Evolutionary conservation across 768 basidiomycete species (phyloP).

Genomic region (Ramaria rubella): DNA sequence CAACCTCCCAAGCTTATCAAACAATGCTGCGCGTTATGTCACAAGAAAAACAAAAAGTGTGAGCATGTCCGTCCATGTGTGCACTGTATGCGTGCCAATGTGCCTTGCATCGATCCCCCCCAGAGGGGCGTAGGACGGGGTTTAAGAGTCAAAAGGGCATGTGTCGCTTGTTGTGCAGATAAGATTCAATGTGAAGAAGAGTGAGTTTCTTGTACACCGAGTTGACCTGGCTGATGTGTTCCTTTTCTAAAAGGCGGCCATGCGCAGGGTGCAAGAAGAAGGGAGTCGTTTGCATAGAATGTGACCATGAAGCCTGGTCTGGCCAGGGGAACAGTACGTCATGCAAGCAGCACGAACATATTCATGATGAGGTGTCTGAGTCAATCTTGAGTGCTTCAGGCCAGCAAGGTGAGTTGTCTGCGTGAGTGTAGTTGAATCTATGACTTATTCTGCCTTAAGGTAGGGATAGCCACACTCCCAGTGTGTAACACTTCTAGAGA

Average conservation of each 20-base stretch:
- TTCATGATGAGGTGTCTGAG: background rate
- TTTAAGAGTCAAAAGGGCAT: conserved; percentile 47
- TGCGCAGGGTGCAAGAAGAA: conserved; percentile 5
- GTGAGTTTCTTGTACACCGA: background rate
- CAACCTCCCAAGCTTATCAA: conserved; percentile 53
- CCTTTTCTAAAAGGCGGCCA: background rate
- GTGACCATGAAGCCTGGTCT: background rate
- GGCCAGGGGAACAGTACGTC: background rate
- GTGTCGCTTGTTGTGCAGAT: conserved; percentile 8
- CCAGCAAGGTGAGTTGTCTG: background rate
- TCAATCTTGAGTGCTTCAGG: background rate
- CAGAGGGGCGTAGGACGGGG: conserved; percentile 51
- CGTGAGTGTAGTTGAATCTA: background rate
- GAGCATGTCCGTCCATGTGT: conserved; percentile 54
- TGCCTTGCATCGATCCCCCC: conserved; percentile 43
- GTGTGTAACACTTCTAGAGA: too few relatives aligned
- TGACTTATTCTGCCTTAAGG: background rate
- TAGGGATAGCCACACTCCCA: background rate
- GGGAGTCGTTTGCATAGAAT: background rate
- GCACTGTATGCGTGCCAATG: conserved; percentile 41
- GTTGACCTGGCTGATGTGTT: background rate
- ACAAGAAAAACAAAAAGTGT: conserved; percentile 49
- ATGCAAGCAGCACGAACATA: background rate
- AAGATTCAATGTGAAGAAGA: conserved; percentile 7
- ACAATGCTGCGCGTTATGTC: conserved; percentile 52